Conservation (phyloP, 192 early-diverging fungal genomes). For the Gonapodya sp. region DNA sequence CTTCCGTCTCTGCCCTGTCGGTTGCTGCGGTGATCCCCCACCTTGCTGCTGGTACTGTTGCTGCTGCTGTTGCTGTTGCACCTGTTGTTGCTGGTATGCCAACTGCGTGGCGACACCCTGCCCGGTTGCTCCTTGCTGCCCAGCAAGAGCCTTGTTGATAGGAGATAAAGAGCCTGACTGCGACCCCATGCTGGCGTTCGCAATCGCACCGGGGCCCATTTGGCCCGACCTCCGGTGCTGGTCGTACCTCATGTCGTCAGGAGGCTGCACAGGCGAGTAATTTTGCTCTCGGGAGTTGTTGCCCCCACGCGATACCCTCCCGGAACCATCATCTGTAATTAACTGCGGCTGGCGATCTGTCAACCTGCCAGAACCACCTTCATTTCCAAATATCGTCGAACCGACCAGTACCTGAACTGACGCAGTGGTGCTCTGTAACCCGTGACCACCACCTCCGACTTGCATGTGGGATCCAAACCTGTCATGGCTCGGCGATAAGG, state of each 20-base stretch:
- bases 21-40: no score
- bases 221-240: neutral
- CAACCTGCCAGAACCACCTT: neutral
- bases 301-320: neutral
- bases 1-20: neutral
- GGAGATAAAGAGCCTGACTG: neutral
- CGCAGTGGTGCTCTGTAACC: neutral
- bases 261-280: neutral
- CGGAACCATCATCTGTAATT: neutral
- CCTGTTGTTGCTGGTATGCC: no score
- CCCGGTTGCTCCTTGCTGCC: neutral
- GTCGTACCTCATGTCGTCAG: neutral
- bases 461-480: neutral
- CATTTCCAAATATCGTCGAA: neutral
- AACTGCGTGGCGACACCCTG: no score
- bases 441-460: neutral
- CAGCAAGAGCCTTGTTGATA: neutral
- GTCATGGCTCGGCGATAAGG: neutral
- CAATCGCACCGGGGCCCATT: neutral
- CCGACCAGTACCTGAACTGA: constrained; percentile 5
- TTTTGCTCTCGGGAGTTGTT: neutral
- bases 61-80: neutral
- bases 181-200: neutral
- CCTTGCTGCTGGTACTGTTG: no score
- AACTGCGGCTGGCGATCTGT: neutral